phyloP scores from a whole-genome alignment of 2,329 filamentous ascomycete species.

The Drechslerella dactyloides region DNA sequence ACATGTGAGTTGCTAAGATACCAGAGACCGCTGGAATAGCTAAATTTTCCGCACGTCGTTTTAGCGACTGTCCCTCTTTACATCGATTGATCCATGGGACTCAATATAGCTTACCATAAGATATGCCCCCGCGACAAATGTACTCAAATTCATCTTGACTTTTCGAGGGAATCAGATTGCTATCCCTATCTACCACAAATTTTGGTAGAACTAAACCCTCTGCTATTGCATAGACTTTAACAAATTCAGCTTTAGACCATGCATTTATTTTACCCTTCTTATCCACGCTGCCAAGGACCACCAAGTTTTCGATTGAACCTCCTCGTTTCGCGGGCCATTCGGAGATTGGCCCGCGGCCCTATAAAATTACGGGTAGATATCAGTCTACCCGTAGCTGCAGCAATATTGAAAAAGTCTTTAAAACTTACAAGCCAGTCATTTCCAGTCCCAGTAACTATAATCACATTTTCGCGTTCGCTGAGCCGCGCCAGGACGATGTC shows the following conservation, averaged over 20 bases:
- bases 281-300: constrained; percentile 11
- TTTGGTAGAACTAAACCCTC: background rate
- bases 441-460: constrained; percentile 21
- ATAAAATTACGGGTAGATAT: background rate
- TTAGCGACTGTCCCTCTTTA: too few species aligned
- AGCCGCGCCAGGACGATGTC: background rate
- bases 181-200: background rate
- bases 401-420: background rate
- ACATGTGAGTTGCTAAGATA: too few species aligned
- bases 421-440: constrained; percentile 3
- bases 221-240: constrained; percentile 11
- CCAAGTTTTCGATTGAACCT: background rate
- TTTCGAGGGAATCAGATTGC: too few species aligned
- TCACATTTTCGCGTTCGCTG: constrained; percentile 8
- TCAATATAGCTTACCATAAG: too few species aligned
- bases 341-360: background rate
- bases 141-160: too few species aligned
- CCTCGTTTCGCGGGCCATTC: constrained; percentile 23
- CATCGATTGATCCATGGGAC: too few species aligned
- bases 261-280: background rate
- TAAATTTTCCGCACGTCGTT: too few species aligned
- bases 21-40: too few species aligned
- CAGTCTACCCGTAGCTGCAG: background rate
- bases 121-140: too few species aligned
- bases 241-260: constrained; percentile 9